Base-by-base conservation (phyloP, 179 eudicot genomes). In the Silene noctiflora region DNA sequence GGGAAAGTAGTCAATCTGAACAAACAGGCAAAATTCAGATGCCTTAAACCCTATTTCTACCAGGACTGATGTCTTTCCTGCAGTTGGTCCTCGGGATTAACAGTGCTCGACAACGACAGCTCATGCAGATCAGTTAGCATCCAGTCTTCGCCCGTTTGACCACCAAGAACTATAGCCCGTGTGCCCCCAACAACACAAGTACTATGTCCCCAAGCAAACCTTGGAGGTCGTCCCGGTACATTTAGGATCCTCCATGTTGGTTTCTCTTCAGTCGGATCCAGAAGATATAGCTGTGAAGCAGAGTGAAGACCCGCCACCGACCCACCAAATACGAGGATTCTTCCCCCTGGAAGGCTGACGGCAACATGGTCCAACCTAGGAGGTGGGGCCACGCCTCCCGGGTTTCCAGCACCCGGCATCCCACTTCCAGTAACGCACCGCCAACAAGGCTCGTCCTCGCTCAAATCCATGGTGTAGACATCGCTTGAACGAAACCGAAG, bases 281-380 rank as follows among this genome's bases (percentile, higher is more conserved):
- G 89, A n/a, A 94, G 87, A 79, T 92, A 94, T 7, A 94, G 87
- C 86, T 89, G 98, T 14, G 98, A 92, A n/a, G 97, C 98, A 1
- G 98, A 94, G 82, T 94, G 98, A 53, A 94, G 98, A 56, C 98
- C 98, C 0, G 98, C 97, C 76, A 94, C 97, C 2, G 98, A 94
- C n/a, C 98, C 98, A 48, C 98, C 98, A 82, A 94, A 94, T 11
- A 94, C 89, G 17, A 94, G 83, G 55, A 94, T 92, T 69, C 97
- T 88, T 17, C 98, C 98, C 76, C 97, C 98, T 0, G 97, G 95
- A 5, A 91, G 93, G 83, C 97, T 91, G 72, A 93, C 93, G 0
- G 98, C 98, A 56, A 93, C 98, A 69, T 93, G 98, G 76, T 93
- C 98, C 10, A 93, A 92, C 78, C 98, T 82, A 4, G 98, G 98